These are phyloP conservation scores for Hanseniaspora sp. DNA, from an alignment of 1,139 yeast genomes.

Conservation along the genomic window DNA sequence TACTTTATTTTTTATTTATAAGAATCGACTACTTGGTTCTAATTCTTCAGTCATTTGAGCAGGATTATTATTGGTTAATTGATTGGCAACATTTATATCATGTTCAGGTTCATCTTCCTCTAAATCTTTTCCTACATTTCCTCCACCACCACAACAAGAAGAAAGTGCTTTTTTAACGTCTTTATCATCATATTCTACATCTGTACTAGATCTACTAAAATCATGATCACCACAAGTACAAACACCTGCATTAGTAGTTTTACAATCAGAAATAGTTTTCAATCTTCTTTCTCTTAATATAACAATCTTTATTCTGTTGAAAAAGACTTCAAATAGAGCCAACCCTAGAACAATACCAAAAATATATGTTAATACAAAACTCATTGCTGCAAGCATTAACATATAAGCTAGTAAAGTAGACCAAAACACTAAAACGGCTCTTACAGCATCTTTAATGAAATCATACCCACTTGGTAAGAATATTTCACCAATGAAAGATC, in stretches of 20 bases:
- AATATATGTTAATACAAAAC: slow-evolving; percentile 52
- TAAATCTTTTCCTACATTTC: not conserved
- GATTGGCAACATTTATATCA: slow-evolving; percentile 6
- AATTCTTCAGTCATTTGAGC: slow-evolving; percentile 15
- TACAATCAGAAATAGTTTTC: slow-evolving; percentile 2
- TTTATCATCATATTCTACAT: not conserved
- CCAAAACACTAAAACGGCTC: slow-evolving; percentile 45
- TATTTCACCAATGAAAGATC: slow-evolving; percentile 29
- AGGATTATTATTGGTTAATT: slow-evolving; percentile 9
- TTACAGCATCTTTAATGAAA: slow-evolving; percentile 41
- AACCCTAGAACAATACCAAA: slow-evolving; percentile 63
- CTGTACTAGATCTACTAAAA: not conserved
- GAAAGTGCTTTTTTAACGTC: not conserved
- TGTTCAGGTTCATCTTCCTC: slow-evolving; percentile 2
- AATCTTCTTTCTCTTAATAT: slow-evolving; percentile 15
- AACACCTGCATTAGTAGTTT: not conserved
- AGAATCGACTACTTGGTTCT: slow-evolving; percentile 10
- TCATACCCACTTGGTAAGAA: slow-evolving; percentile 35
- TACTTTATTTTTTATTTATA: not conserved
- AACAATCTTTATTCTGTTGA: slow-evolving; percentile 38
- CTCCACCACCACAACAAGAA: slow-evolving; percentile 6
- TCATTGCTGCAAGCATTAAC: slow-evolving; percentile 70
- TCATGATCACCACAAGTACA: slow-evolving; percentile 15
- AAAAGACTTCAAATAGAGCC: slow-evolving; percentile 55
- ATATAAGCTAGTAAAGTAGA: slow-evolving; percentile 59